Evolutionary conservation across 805 yeast species (phyloP), one percentile per base, ranked within the genome.

Genomic region (Yarrowia deformans): DNA sequence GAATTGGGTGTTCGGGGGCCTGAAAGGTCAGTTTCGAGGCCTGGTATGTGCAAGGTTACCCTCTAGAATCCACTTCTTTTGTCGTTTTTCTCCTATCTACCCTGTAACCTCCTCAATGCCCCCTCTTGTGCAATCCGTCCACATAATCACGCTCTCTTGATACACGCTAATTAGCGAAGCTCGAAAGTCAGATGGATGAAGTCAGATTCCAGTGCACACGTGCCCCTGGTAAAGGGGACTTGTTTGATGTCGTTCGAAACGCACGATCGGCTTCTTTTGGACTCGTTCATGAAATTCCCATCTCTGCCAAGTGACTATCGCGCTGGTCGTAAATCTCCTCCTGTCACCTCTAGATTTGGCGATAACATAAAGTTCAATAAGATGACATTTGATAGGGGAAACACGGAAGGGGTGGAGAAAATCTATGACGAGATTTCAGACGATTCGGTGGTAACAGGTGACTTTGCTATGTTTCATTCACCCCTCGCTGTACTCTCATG

Each of bases 121-220:
- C 34, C 32, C 29, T 14, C 35, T 39, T 54, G 45, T 54, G 45
- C 23, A 45, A 54, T 54, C 8, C 60, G 8, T 14, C 60, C 60
- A 8, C 45, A 37, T 37, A 37, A 54, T 54, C 60, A 54, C 60
- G 60, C 60, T 54, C 45, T 39, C 46, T 23, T 23, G 29, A 23
- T 23, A 23, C 29, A 23, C 29, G 29, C 29, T 23, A 23, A 23
- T 23, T 23, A 23, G 29, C 29, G 29, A 23, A 23, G n/a, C 29
- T 23, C 29, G 3, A 23, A 23, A 23, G 29, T 23, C 29, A 23
- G 29, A 23, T 23, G 29, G 4, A 23, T 23, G 29, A 23, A 23
- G 29, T 23, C 2, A 23, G 29, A 23, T 23, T 23, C 29, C 29
- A 23, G 29, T 23, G 29, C 29, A 23, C 29, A 23, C 29, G 29